These are phyloP conservation scores for Suillus clintonianus DNA, from an alignment of 768 basidiomycete genomes.

Conservation along the genomic window DNA sequence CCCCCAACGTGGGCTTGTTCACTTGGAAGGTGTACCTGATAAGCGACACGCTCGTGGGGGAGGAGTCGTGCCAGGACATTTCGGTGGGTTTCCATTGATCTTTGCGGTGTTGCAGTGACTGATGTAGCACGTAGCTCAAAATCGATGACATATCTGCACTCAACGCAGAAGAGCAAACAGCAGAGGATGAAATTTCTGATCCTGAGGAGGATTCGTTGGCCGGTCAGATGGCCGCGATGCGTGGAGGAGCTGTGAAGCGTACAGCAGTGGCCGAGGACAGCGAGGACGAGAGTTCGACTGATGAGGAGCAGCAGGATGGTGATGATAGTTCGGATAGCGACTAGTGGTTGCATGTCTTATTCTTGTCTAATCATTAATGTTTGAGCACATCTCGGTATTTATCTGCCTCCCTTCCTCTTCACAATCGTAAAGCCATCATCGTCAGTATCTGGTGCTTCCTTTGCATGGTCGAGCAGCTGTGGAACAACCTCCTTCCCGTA, in stretches of 20 bases:
- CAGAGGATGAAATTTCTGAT: slow-evolving; percentile 95
- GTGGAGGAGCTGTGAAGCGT: slow-evolving; percentile 84
- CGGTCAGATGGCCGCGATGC: slow-evolving; percentile 97
- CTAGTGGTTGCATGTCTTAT: slow-evolving; percentile 2
- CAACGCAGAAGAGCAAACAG: slow-evolving; percentile 54
- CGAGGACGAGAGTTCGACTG: slow-evolving; percentile 52
- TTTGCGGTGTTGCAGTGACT: not conserved
- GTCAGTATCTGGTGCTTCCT: slow-evolving; percentile 73
- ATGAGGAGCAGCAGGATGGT: slow-evolving; percentile 51
- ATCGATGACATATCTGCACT: slow-evolving; percentile 73
- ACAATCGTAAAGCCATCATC: slow-evolving; percentile 93
- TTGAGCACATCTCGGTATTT: slow-evolving; percentile 9
- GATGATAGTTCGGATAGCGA: slow-evolving; percentile 55
- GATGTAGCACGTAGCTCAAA: slow-evolving; percentile 58
- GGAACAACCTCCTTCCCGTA: slow-evolving; percentile 58
- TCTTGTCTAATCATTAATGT: not conserved
- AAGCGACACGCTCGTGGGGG: slow-evolving; percentile 88
- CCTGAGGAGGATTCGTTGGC: slow-evolving; percentile 96
- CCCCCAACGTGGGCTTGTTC: slow-evolving; percentile 78
- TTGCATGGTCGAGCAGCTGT: slow-evolving; percentile 48
- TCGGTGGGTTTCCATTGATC: slow-evolving; percentile 49
- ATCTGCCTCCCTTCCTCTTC: slow-evolving; percentile 52
- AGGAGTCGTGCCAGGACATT: slow-evolving; percentile 71
- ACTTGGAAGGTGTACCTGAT: slow-evolving; percentile 87
- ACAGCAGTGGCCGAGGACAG: slow-evolving; percentile 44